A percentile compares a stretch with the other conserved stretches of the same genome.
Conservation (phyloP, 345 rosid species). For the Moricandia arvensis region DNA sequence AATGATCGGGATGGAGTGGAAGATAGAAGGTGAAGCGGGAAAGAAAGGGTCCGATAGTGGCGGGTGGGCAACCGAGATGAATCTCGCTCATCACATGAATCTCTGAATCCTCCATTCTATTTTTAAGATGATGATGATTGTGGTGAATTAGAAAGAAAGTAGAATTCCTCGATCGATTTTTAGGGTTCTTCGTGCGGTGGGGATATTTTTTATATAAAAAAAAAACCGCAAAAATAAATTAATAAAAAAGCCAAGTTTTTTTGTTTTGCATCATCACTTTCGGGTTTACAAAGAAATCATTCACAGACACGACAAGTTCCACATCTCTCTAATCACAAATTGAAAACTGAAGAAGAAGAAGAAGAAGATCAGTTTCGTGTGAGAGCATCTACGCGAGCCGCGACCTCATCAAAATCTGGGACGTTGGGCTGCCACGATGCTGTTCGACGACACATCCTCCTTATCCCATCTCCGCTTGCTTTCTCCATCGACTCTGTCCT, state of each 20-base stretch:
- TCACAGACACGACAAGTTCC: slow-evolving; percentile 10
- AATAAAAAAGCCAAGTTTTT: no score
- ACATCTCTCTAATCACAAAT: no score
- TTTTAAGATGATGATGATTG: no score
- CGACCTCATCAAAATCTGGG: slow-evolving; percentile 37
- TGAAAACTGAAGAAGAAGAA: no score
- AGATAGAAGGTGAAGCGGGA: slow-evolving; percentile 60
- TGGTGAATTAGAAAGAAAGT: not conserved
- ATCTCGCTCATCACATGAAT: slow-evolving; percentile 81
- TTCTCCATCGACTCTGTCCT: slow-evolving; percentile 20
- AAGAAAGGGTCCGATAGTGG: slow-evolving; percentile 50
- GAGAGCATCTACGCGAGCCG: slow-evolving; percentile 36
- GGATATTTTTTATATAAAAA: no score
- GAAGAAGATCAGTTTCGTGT: slow-evolving; percentile 18
- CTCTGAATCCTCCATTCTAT: slow-evolving; percentile 34
- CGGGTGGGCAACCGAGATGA: slow-evolving; percentile 77
- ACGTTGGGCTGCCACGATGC: slow-evolving; percentile 29
- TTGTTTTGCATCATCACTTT: no score
- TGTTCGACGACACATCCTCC: slow-evolving; percentile 34
- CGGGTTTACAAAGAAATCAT: no score
- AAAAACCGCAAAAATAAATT: no score
- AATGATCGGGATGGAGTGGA: slow-evolving; percentile 38
- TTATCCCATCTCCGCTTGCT: slow-evolving; percentile 5
- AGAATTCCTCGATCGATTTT: not conserved
- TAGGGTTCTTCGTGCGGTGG: not conserved